Evolutionary conservation across 2,329 filamentous ascomycete genomes (phyloP), one percentile per base, ranked within the genome.

Genomic region (Bipolaris cookei): DNA sequence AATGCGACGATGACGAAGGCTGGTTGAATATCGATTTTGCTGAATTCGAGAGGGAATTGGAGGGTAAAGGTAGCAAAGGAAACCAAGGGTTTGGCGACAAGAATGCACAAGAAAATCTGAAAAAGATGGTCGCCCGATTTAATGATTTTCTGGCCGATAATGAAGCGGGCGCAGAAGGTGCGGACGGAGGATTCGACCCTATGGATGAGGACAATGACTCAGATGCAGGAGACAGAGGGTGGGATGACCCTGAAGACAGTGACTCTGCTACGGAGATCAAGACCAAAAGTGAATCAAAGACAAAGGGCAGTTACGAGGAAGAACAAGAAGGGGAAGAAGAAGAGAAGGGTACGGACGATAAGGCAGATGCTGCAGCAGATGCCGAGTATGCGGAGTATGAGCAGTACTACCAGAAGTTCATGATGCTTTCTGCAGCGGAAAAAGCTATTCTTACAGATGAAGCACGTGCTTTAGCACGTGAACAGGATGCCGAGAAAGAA

Each of bases 21-120:
- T 99, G 95, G 95, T 82, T 99, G 63, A 88, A 98, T 66, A 96
- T 99, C 55, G 88, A 93, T 70, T 97, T 92, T 65, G 84, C 89
- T 16, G 92, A 97, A 61, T 92, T 99, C 54, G 93, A 97, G 68
- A 83, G 84, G 25, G 92, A 97, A 72, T 79, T 99, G 1, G 80
- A 81, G 52, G 85, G 85, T 59, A 76, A 74, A 48, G 71, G 69
- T 6, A 69, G 68, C 10, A 63, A 39, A 3, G 55, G 28, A 28
- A 58, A 59, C 3, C 59, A 63, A 3, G 77, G 75, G 0, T 82
- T 91, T 69, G 90, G 89, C 1, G 87, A 92, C 71, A 79, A 84
- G 4, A 81, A 81, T 21, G 85, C 88, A 0, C 88, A 93, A 69
- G 86, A 87, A 4, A 90, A 97, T 71, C 80, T 99, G 20, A 88